Conservation (phyloP, 2,329 filamentous ascomycete species). For the Leptodontidium sp. region DNA sequence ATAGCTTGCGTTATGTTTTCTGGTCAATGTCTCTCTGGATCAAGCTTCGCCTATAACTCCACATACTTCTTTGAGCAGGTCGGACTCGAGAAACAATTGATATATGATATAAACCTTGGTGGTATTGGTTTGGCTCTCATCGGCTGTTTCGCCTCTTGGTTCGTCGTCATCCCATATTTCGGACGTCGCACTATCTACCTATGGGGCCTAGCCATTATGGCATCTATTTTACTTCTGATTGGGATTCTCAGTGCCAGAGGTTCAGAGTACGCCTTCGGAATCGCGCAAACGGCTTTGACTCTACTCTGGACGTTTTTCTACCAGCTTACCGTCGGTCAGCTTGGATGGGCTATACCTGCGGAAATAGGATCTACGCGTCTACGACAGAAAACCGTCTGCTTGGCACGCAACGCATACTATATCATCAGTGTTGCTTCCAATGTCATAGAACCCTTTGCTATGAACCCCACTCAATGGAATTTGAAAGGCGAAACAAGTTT, state of each 20-base stretch:
- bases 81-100: conserved; percentile 54
- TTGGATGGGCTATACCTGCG: conserved; percentile 5
- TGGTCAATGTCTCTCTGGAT: conserved; percentile 67
- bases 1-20: conserved; percentile 65
- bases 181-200: conserved; percentile 15
- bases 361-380: conserved; percentile 11
- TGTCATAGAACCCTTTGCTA: conserved; percentile 2
- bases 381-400: conserved; percentile 4
- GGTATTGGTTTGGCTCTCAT: conserved; percentile 9
- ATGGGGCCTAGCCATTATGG: conserved; percentile 7
- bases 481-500: neutral
- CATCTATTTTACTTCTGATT: conserved; percentile 1
- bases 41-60: conserved; percentile 68
- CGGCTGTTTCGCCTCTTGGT: conserved; percentile 1
- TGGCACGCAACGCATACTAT: conserved; percentile 12
- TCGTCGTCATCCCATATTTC: conserved; percentile 8
- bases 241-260: neutral
- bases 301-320: conserved; percentile 9
- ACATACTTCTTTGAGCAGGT: conserved; percentile 66
- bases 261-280: neutral
- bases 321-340: conserved; percentile 8
- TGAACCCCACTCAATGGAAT: neutral
- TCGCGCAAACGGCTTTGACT: conserved; percentile 2
- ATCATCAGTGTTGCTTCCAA: conserved; percentile 4
- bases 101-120: conserved; percentile 46